Conservation (phyloP, 768 basidiomycete species). For the Agaricus subrufescens region DNA sequence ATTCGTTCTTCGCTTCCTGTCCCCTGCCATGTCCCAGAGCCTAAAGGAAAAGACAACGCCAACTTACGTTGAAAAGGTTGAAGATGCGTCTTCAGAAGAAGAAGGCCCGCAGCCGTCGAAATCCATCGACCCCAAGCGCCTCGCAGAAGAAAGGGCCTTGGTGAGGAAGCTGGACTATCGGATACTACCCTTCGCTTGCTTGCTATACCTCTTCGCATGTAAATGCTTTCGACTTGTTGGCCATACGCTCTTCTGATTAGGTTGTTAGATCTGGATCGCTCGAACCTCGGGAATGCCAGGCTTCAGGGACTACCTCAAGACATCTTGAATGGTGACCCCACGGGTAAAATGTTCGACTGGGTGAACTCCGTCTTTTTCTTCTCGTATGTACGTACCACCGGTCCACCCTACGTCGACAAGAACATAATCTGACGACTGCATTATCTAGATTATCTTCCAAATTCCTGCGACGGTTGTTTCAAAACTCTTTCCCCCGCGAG, state of each 20-base stretch:
- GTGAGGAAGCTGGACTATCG: constrained; percentile 62
- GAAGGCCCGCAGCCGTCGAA: not conserved
- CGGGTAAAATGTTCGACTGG: constrained; percentile 73
- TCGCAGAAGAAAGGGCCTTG: constrained; percentile 38
- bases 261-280: constrained; percentile 61
- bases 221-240: constrained; percentile 21
- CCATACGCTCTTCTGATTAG: not conserved
- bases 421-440: not conserved
- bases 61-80: constrained; percentile 27
- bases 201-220: constrained; percentile 80
- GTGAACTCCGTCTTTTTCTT: constrained; percentile 74
- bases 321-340: constrained; percentile 60
- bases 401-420: not conserved
- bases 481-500: constrained; percentile 63
- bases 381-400: constrained; percentile 54
- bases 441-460: constrained; percentile 58
- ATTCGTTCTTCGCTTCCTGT: constrained; percentile 1
- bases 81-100: constrained; percentile 14
- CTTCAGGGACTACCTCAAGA: constrained; percentile 67
- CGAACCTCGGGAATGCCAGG: constrained; percentile 77
- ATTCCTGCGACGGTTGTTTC: constrained; percentile 61
- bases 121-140: constrained; percentile 1
- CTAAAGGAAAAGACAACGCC: constrained; percentile 13
- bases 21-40: constrained; percentile 12
- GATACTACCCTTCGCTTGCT: constrained; percentile 66